A percentile compares a stretch with the other conserved stretches of the same genome.
Conservation (phyloP, 331 rosid species). For the Spiraea crenata region DNA sequence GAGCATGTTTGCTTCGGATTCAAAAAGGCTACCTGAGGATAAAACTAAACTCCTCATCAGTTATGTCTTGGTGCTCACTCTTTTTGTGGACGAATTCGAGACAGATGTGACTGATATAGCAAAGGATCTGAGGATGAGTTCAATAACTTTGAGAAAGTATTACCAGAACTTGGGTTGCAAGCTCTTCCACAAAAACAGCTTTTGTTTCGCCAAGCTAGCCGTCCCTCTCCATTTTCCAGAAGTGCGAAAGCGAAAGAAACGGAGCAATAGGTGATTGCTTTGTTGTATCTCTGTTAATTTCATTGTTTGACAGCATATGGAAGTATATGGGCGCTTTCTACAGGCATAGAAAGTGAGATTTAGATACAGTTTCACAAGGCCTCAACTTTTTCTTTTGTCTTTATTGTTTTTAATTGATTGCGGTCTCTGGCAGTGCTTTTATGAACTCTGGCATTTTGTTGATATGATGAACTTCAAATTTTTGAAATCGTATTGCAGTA, state of each 20-base stretch:
- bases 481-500: too few species aligned
- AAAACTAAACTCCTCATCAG: slow-evolving; percentile 59
- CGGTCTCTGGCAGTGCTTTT: neutral
- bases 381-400: neutral
- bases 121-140: slow-evolving; percentile 61
- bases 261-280: slow-evolving; percentile 14
- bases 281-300: neutral
- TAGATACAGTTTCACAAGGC: neutral
- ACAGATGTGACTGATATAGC: slow-evolving; percentile 56
- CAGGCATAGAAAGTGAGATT: neutral
- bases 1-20: slow-evolving; percentile 45
- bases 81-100: slow-evolving; percentile 55
- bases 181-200: slow-evolving; percentile 19
- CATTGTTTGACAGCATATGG: slow-evolving; percentile 5
- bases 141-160: slow-evolving; percentile 21
- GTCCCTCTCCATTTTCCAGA: slow-evolving; percentile 68
- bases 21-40: slow-evolving; percentile 49
- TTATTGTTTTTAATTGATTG: neutral
- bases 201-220: slow-evolving; percentile 43
- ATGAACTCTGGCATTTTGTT: neutral
- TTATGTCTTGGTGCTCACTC: slow-evolving; percentile 75
- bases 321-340: neutral
- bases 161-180: slow-evolving; percentile 75
- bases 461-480: too few species aligned
- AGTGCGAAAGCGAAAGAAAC: slow-evolving; percentile 32